These are phyloP conservation scores for Zanthoxylum bungeanum DNA, from an alignment of 345 rosid species.

Conservation along the genomic window DNA sequence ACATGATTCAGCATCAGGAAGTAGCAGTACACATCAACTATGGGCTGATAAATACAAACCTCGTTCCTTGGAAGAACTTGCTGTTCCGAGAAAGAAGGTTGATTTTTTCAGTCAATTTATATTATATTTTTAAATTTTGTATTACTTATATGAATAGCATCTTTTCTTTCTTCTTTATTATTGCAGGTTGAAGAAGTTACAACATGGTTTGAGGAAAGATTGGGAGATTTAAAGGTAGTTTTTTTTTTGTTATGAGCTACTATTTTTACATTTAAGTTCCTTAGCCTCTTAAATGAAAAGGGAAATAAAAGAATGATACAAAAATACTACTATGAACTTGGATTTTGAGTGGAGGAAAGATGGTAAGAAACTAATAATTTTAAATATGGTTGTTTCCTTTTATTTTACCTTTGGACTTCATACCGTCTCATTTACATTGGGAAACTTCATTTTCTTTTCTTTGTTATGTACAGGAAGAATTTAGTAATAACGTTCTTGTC, in stretches of 20 bases:
- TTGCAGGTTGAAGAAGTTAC: slow-evolving; percentile 74
- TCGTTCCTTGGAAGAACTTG: slow-evolving; percentile 65
- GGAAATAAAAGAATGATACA: not conserved
- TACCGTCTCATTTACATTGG: not conserved
- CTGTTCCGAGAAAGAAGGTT: slow-evolving; percentile 94
- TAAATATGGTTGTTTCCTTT: not conserved
- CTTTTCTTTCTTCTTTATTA: not conserved
- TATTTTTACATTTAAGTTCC: not conserved
- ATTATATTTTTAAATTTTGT: not conserved
- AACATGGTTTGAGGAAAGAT: slow-evolving; percentile 65
- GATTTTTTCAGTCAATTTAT: slow-evolving; percentile 2
- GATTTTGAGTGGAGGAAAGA: not conserved
- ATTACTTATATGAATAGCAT: not conserved
- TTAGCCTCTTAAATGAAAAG: not conserved
- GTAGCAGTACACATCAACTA: slow-evolving; percentile 38
- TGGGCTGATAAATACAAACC: slow-evolving; percentile 93
- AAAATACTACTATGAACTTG: not conserved
- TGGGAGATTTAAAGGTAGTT: slow-evolving; percentile 48
- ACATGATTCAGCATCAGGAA: slow-evolving; percentile 37
- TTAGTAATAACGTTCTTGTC: slow-evolving; percentile 48
- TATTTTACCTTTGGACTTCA: not conserved
- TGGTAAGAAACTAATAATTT: not conserved
- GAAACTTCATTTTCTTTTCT: slow-evolving; percentile 13
- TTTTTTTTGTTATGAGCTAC: not conserved
- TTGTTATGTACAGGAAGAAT: slow-evolving; percentile 35